phyloP scores from a whole-genome alignment of 768 basidiomycete species.

The Tylopilus felleus region DNA sequence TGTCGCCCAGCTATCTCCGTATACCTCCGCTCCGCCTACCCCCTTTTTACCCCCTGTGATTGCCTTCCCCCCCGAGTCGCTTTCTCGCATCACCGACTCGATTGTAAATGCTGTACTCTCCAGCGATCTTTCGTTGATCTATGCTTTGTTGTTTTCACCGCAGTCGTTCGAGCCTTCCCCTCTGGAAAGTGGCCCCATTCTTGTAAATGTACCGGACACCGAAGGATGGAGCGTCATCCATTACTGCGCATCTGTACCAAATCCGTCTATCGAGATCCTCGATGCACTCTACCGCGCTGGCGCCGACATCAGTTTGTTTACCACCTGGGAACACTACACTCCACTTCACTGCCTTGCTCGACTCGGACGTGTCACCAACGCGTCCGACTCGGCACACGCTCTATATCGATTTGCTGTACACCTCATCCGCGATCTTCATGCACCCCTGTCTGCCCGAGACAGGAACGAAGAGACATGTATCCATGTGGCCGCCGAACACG shows the following conservation, averaged over 20 bases:
- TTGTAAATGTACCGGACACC: constrained; percentile 66
- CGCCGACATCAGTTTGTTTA: constrained; percentile 71
- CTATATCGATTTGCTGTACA: constrained; percentile 62
- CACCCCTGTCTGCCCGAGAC: constrained; percentile 65
- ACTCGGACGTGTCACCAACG: constrained; percentile 32
- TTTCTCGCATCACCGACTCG: constrained; percentile 43
- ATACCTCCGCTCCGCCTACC: constrained; percentile 19
- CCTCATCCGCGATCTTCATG: constrained; percentile 64
- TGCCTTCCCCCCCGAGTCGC: constrained; percentile 40
- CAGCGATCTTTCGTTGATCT: constrained; percentile 48
- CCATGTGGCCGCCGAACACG: constrained; percentile 76
- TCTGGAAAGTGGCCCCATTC: constrained; percentile 36
- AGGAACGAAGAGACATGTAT: constrained; percentile 72
- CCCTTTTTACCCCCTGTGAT: constrained; percentile 27
- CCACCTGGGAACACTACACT: constrained; percentile 58
- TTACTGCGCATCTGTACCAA: constrained; percentile 54
- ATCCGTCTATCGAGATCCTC: constrained; percentile 58
- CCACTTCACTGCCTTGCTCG: constrained; percentile 65
- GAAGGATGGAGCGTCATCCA: constrained; percentile 75
- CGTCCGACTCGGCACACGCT: constrained; percentile 34
- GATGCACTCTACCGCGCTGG: constrained; percentile 75
- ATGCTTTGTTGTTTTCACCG: constrained; percentile 53
- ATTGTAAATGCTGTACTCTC: constrained; percentile 54
- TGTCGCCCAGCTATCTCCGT: constrained; percentile 26
- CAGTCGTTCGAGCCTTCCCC: constrained; percentile 43